Evolutionary conservation across 2,329 filamentous ascomycete genomes (phyloP).

Genomic region (Aspergillus amoenus): DNA sequence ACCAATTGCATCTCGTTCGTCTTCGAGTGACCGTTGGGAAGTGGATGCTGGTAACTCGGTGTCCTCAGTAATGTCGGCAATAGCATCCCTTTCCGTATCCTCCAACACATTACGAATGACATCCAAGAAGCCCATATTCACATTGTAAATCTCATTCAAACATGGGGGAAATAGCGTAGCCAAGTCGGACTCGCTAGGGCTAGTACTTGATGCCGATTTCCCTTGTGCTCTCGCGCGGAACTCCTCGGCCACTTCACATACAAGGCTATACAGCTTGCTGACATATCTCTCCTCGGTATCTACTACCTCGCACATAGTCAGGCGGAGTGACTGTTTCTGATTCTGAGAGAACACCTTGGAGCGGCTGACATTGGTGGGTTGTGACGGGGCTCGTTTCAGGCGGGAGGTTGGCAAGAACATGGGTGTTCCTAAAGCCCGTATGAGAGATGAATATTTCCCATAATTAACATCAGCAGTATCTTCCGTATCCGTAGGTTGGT

Average conservation of each 20-base stretch:
- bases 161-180: slow-evolving; percentile 78
- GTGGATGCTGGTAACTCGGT: slow-evolving; percentile 49
- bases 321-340: slow-evolving; percentile 79
- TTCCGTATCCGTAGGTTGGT: slow-evolving; percentile 52
- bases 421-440: slow-evolving; percentile 78
- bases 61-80: slow-evolving; percentile 69
- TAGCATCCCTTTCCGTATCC: slow-evolving; percentile 76
- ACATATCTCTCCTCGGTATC: slow-evolving; percentile 96
- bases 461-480: slow-evolving; percentile 56
- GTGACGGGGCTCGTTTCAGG: slow-evolving; percentile 81
- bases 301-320: slow-evolving; percentile 86
- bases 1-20: slow-evolving; percentile 70
- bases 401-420: slow-evolving; percentile 85
- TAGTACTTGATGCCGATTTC: slow-evolving; percentile 61
- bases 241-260: slow-evolving; percentile 76
- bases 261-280: slow-evolving; percentile 78
- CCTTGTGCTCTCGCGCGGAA: slow-evolving; percentile 69
- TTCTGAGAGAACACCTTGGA: slow-evolving; percentile 74
- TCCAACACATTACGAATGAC: slow-evolving; percentile 76
- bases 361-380: slow-evolving; percentile 75
- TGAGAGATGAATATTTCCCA: slow-evolving; percentile 71
- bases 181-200: slow-evolving; percentile 70
- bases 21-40: slow-evolving; percentile 42
- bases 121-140: slow-evolving; percentile 79
- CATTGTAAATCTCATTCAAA: slow-evolving; percentile 73